These are phyloP conservation scores for Cucurbitaria berberidis DNA, from an alignment of 2,329 filamentous ascomycete genomes.

Conservation along the genomic window DNA sequence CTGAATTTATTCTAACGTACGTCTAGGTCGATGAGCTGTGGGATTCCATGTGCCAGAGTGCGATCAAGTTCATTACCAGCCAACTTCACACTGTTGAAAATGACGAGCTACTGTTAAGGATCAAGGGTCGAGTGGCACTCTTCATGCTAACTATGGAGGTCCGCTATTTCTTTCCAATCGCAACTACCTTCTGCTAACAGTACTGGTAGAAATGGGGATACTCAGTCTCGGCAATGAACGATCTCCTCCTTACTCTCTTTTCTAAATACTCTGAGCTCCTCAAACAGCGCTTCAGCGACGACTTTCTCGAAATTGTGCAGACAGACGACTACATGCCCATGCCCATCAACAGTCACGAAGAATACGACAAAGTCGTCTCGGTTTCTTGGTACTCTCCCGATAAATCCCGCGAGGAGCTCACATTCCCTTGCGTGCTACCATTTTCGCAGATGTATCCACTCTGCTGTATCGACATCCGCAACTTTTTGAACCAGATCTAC, in stretches of 20 bases:
- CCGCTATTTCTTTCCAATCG: constrained; percentile 34
- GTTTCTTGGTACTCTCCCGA: constrained; percentile 96
- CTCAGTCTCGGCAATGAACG: constrained; percentile 79
- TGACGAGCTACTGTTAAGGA: constrained; percentile 88
- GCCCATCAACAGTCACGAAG: constrained; percentile 87
- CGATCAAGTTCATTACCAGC: constrained; percentile 80
- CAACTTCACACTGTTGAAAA: constrained; percentile 81
- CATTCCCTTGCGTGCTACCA: constrained; percentile 90
- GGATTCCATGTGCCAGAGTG: constrained; percentile 95
- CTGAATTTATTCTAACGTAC: constrained; percentile 3
- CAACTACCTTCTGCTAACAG: constrained; percentile 9
- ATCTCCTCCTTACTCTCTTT: constrained; percentile 85
- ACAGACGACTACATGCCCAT: constrained; percentile 99
- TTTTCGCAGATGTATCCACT: constrained; percentile 99
- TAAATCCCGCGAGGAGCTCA: constrained; percentile 74
- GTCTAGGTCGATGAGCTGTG: constrained; percentile 90
- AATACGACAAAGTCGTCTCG: constrained; percentile 94
- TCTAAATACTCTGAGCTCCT: constrained; percentile 92
- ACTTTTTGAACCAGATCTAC: constrained; percentile 98
- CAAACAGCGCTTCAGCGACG: constrained; percentile 89
- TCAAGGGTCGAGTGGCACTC: constrained; percentile 89
- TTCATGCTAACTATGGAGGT: constrained; percentile 99
- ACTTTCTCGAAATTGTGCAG: constrained; percentile 89
- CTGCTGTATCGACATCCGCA: constrained; percentile 96
- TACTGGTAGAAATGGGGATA: constrained; percentile 79